Conservation (phyloP, 2,329 filamentous ascomycete species). For the Clonostachys rosea region DNA sequence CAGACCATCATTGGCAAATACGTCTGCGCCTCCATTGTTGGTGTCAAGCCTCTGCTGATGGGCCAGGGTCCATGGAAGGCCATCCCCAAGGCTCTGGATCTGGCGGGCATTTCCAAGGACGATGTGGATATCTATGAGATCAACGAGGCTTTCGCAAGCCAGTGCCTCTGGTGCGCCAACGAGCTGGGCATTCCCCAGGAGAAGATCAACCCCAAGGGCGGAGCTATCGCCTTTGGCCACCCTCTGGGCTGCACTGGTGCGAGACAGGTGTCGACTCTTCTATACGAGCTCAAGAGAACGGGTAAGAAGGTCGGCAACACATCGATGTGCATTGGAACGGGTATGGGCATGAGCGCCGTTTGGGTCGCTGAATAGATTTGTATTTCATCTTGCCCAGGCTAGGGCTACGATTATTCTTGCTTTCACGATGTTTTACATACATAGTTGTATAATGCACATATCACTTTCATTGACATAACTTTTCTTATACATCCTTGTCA, state of each 20-base stretch:
- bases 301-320: constrained; percentile 85
- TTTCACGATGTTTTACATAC: no score
- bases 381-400: neutral
- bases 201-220: constrained; percentile 97
- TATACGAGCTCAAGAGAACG: constrained; percentile 84
- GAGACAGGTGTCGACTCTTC: constrained; percentile 84
- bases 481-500: neutral
- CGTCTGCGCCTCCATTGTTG: constrained; percentile 78
- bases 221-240: constrained; percentile 93
- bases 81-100: constrained; percentile 86
- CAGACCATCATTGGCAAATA: constrained; percentile 92
- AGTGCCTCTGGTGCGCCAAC: constrained; percentile 90
- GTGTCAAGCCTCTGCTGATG: constrained; percentile 92
- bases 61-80: constrained; percentile 93
- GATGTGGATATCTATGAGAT: constrained; percentile 98
- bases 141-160: constrained; percentile 96
- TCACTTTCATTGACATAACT: neutral
- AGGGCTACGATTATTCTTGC: neutral
- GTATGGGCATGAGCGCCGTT: constrained; percentile 96
- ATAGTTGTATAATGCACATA: neutral
- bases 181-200: constrained; percentile 76
- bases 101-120: constrained; percentile 79
- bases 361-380: constrained; percentile 81
- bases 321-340: constrained; percentile 94
- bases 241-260: constrained; percentile 92